These are phyloP conservation scores for Gaeumannomyces tritici DNA, from an alignment of 2,329 filamentous ascomycete species.

Conservation along the genomic window DNA sequence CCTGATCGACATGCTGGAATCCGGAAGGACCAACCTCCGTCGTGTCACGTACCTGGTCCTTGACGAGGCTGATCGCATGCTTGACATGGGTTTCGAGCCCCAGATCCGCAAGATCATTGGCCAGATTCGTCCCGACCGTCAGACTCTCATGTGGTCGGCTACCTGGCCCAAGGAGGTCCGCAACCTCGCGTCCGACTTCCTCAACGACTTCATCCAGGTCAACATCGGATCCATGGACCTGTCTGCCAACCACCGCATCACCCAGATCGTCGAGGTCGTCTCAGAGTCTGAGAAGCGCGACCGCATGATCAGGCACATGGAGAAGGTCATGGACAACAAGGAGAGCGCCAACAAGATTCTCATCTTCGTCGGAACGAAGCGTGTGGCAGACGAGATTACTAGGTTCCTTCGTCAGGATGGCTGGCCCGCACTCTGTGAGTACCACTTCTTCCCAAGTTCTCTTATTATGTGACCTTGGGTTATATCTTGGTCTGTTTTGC, in stretches of 20 bases:
- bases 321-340: conserved; percentile 96
- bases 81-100: conserved; percentile 99
- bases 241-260: conserved; percentile 94
- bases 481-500: conserved; percentile 13
- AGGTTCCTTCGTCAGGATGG: conserved; percentile 95
- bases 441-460: conserved; percentile 13
- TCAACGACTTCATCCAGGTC: conserved; percentile 95
- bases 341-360: conserved; percentile 89
- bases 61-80: conserved; percentile 98
- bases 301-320: conserved; percentile 92
- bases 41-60: conserved; percentile 97
- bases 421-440: conserved; percentile 91
- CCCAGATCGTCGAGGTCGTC: conserved; percentile 93
- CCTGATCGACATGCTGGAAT: conserved; percentile 97
- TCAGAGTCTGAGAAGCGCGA: conserved; percentile 97
- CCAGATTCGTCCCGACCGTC: conserved; percentile 95
- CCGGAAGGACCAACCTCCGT: conserved; percentile 94
- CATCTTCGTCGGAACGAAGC: conserved; percentile 89
- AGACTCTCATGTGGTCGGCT: conserved; percentile 99
- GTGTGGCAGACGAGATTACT: conserved; percentile 95
- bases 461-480: neutral
- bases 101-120: conserved; percentile 98
- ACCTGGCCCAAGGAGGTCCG: conserved; percentile 99
- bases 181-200: conserved; percentile 80
- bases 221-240: conserved; percentile 96